Conservation (phyloP, 2,329 filamentous ascomycete genomes). For the Pestalotiopsis fici region DNA sequence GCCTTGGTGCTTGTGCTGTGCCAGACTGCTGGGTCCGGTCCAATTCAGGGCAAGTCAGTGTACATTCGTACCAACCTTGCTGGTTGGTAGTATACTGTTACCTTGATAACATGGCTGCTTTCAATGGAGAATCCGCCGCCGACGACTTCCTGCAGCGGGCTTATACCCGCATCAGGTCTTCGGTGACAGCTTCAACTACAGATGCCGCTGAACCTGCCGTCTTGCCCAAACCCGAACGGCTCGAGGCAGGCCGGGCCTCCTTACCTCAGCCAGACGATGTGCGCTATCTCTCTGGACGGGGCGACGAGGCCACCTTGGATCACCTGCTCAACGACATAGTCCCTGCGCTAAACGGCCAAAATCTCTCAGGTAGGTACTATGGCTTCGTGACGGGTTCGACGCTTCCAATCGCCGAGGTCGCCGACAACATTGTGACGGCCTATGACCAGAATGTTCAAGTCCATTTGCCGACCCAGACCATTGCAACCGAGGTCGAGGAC, state of each 20-base stretch:
- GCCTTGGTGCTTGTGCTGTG: background rate
- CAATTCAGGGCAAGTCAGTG: no score
- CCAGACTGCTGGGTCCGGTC: background rate
- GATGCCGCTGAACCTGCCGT: slow-evolving; percentile 26
- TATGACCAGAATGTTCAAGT: slow-evolving; percentile 85
- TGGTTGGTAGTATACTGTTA: background rate
- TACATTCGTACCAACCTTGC: no score
- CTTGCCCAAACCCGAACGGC: slow-evolving; percentile 36
- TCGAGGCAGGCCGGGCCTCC: slow-evolving; percentile 38
- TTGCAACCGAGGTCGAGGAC: slow-evolving; percentile 77
- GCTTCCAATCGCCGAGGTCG: slow-evolving; percentile 77
- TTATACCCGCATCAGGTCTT: slow-evolving; percentile 23
- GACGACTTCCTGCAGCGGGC: slow-evolving; percentile 6
- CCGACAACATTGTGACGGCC: slow-evolving; percentile 80
- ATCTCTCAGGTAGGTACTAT: slow-evolving; percentile 71
- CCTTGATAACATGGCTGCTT: background rate
- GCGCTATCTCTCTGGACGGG: slow-evolving; percentile 32
- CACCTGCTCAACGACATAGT: slow-evolving; percentile 50
- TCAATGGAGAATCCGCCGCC: background rate
- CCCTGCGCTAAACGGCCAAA: slow-evolving; percentile 67
- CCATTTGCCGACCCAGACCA: slow-evolving; percentile 74
- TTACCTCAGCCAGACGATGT: slow-evolving; percentile 34
- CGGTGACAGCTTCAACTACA: slow-evolving; percentile 12
- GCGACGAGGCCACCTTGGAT: slow-evolving; percentile 30
- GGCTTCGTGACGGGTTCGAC: slow-evolving; percentile 86